Evolutionary conservation across 495 filamentous ascomycete genomes (phyloP).

Genomic region (Penicillium lividum): DNA sequence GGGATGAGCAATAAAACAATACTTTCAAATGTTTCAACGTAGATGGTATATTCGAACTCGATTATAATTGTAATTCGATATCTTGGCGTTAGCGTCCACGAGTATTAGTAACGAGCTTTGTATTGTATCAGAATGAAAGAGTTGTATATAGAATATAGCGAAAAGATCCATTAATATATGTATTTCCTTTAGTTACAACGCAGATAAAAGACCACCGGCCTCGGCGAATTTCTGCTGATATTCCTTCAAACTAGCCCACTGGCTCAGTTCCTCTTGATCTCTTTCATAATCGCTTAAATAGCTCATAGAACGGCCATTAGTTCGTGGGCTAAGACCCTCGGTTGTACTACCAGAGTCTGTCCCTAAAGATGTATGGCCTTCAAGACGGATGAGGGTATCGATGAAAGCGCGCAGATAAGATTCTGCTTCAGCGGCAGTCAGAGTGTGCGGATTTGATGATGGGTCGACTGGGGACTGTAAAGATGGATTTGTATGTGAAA

Average conservation of each 20-base stretch:
- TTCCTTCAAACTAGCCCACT: constrained; percentile 74
- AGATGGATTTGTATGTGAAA: constrained; percentile 11
- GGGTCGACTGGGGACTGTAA: constrained; percentile 13
- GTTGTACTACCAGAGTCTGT: constrained; percentile 14
- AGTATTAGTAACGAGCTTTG: no score
- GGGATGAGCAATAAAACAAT: no score
- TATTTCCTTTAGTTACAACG: constrained; percentile 19
- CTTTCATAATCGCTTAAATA: constrained; percentile 53
- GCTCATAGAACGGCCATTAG: constrained; percentile 40
- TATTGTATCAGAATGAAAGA: no score
- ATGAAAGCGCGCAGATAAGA: constrained; percentile 67
- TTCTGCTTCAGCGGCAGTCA: constrained; percentile 53
- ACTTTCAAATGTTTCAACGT: no score
- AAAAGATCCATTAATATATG: background rate
- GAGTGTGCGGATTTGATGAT: constrained; percentile 31
- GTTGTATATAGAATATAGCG: background rate
- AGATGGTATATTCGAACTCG: no score
- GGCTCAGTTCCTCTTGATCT: constrained; percentile 70
- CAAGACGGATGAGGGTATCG: constrained; percentile 69
- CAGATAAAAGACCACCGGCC: constrained; percentile 54
- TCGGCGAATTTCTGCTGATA: constrained; percentile 72
- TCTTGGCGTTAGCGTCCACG: no score
- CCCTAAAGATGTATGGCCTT: constrained; percentile 37
- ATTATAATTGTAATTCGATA: no score
- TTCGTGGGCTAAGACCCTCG: constrained; percentile 27